Base-by-base conservation (phyloP, 257 asterid species). In the Capsicum baccatum region DNA sequence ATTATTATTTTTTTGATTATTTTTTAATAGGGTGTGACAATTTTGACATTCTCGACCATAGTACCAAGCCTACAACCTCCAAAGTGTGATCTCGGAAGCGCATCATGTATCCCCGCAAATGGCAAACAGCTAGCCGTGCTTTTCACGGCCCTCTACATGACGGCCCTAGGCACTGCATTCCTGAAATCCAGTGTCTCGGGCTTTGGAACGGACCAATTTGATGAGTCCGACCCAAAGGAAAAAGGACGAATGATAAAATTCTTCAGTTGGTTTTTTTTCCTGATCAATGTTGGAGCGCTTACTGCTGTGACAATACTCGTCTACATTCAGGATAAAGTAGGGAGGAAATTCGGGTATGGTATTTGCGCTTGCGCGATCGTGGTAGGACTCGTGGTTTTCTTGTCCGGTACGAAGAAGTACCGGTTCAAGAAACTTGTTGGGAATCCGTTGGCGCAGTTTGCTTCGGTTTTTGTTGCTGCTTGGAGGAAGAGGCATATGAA, bases 261-360 rank as follows among this genome's bases (percentile, higher is more conserved):
- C 95, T 95, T 95, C 88, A 92, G 90, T 76, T 95, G 98, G 98
- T 95, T 95, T 88, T 95, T 92, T 86, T 95, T 95, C 91, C 86
- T 92, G 85, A 94, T 95, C 16, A 94, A 91, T 79, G 70, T 92
- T 1, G 99, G 99, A 39, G 90, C 99, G 0, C 94, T 95, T 0
- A 59, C 83, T 21, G 99, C 99, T 0, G 99, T 95, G 9, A 94
- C 98, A 0, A 86, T 95, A 0, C 89, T 95, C 0, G 97, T 95
- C 10, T 95, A 95, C 88, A 89, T 95, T 6, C 99, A 95, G 82
- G 99, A 95, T 16, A 84, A 93, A 52, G 79, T 95, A 1, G 99
- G 99, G 8, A 81, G 99, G 19, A 57, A 84, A 60, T 94, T 94
- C 92, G 99, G 99, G 0, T 95, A 95, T 52, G 98, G 99, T 19